Evolutionary conservation across 805 yeast species (phyloP).

Genomic region (Zygosaccharomyces kombuchaensis): DNA sequence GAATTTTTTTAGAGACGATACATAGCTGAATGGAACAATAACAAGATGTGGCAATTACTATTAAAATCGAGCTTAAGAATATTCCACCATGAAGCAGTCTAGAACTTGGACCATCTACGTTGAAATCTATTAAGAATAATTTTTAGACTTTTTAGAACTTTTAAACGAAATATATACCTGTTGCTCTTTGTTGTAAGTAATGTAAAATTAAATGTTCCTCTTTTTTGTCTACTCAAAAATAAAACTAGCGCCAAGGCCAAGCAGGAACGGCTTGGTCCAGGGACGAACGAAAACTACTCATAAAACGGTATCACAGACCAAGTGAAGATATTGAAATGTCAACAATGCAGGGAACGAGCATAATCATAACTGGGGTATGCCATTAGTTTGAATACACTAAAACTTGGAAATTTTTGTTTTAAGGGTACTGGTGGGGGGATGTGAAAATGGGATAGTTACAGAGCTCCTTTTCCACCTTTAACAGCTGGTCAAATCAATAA

Average conservation of each 20-base stretch:
- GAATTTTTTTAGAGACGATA: slow-evolving; percentile 4
- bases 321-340: slow-evolving; percentile 6
- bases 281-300: slow-evolving; percentile 5
- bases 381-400: slow-evolving; percentile 9
- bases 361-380: slow-evolving; percentile 11
- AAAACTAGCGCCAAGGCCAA: slow-evolving; percentile 2
- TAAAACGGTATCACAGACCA: neutral
- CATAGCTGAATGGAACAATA: slow-evolving; percentile 5
- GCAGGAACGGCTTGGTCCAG: neutral
- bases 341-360: slow-evolving; percentile 17
- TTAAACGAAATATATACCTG: neutral
- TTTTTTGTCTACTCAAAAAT: slow-evolving; percentile 1
- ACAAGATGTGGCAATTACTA: neutral
- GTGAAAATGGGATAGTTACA: neutral
- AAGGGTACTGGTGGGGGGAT: too few relatives aligned
- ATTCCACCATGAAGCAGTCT: too few relatives aligned
- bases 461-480: slow-evolving; percentile 34
- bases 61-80: neutral
- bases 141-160: neutral
- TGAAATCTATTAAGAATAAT: too few relatives aligned
- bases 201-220: slow-evolving; percentile 1
- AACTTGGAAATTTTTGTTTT: neutral
- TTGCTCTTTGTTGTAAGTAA: neutral
- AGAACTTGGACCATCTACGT: too few relatives aligned
- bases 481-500: slow-evolving; percentile 57